Base-by-base conservation (phyloP, 2,329 filamentous ascomycete genomes). In the Exophiala bonariae region DNA sequence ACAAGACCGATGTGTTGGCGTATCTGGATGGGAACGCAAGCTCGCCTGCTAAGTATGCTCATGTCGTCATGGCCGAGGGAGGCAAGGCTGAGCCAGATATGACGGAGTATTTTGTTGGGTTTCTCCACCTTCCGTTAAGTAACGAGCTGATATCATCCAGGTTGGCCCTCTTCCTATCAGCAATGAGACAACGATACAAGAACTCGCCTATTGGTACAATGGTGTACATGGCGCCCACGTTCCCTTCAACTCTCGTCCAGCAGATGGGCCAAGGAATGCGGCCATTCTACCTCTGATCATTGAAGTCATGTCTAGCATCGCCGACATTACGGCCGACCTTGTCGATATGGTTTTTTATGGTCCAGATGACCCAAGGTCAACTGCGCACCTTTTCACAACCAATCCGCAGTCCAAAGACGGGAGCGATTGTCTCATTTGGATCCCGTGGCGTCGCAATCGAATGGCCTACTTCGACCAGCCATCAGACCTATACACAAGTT, bases 111-210 rank as follows among this genome's bases (percentile, higher is more conserved):
- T 40, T 9, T 6, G 37, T 40, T 9, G 23, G 37, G n/a, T n/a
- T n/a, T n/a, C n/a, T n/a, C n/a, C n/a, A n/a, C n/a, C n/a, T n/a
- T n/a, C n/a, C n/a, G n/a, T n/a, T n/a, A n/a, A n/a, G n/a, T n/a
- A 19, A 6, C 10, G 19, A 16, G 11, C n/a, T n/a, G n/a, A 31
- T n/a, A 31, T 31, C 9, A 19, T 23, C 19, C 19, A 40, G 37
- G 37, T 40, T 23, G 37, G 37, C 10, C 37, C 37, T 40, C 37
- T 40, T 23, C 37, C 37, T 19, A 23, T 40, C 10, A 7, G 7
- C 19, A 16, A 40, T 10, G 10, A 10, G 6, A 40, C 37, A 9
- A 10, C 6, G 10, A 19, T 40, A 9, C 10, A 19, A 10, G 6
- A 11, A 23, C 19, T 40, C 14, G 37, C 17, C 37, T 19, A 40